Evolutionary conservation across 495 filamentous ascomycete genomes (phyloP).

Genomic region (Amniculicola lignicola): DNA sequence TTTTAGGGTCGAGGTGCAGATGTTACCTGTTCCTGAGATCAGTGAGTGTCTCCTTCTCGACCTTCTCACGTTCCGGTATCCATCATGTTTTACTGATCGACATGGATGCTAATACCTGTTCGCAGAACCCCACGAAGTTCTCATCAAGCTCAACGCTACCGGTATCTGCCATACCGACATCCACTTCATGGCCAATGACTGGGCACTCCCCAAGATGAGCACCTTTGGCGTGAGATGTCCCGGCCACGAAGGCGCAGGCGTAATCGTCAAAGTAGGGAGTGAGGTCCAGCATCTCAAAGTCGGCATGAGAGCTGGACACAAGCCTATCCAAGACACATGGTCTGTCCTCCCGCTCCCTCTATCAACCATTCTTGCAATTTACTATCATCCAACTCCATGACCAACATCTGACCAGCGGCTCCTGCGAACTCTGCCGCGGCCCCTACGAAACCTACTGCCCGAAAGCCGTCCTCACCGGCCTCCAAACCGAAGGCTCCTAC

Average conservation of each 20-base stretch:
- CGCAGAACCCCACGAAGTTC: constrained; percentile 41
- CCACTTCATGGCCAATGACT: constrained; percentile 45
- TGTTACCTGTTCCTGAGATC: constrained; percentile 53
- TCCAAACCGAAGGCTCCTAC: constrained; percentile 41
- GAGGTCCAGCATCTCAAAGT: constrained; percentile 54
- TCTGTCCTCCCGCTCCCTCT: background rate
- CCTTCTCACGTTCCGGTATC: background rate
- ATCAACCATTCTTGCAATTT: too few species aligned
- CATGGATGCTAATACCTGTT: background rate
- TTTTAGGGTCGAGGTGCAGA: constrained; percentile 52
- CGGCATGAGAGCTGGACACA: constrained; percentile 60
- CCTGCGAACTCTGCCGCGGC: constrained; percentile 49
- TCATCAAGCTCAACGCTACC: constrained; percentile 43
- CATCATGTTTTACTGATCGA: background rate
- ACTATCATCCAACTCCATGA: background rate
- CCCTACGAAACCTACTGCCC: constrained; percentile 42
- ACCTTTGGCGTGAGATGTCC: constrained; percentile 48
- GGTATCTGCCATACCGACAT: constrained; percentile 44
- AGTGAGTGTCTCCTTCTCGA: constrained; percentile 38
- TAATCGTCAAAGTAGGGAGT: constrained; percentile 52
- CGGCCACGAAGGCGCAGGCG: constrained; percentile 57
- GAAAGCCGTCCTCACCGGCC: constrained; percentile 38
- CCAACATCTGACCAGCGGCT: constrained; percentile 46
- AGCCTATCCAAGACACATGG: constrained; percentile 52
- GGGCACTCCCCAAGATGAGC: constrained; percentile 49